phyloP scores from a whole-genome alignment of 208 protist genomes.

The Trypanosoma theileri region DNA sequence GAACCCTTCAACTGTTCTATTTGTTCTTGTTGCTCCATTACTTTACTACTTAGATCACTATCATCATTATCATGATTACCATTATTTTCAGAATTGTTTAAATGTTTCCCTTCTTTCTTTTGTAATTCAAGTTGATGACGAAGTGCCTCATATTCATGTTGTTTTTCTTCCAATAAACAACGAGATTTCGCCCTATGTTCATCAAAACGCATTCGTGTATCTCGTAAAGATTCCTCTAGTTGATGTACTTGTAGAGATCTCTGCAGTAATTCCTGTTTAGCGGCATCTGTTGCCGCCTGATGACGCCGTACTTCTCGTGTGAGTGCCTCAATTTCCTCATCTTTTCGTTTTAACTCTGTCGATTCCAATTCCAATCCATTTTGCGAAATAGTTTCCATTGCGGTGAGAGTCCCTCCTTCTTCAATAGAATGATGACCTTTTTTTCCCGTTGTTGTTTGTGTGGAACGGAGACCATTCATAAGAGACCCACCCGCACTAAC shows the following conservation, averaged over 20 bases:
- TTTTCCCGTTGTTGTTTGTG: too few relatives aligned
- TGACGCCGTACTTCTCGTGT: slow-evolving; percentile 24
- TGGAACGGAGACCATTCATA: too few relatives aligned
- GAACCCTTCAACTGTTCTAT: slow-evolving; percentile 24
- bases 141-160: slow-evolving; percentile 34
- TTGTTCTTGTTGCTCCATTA: slow-evolving; percentile 9
- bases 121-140: slow-evolving; percentile 16
- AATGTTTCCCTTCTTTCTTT: background rate
- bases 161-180: slow-evolving; percentile 23
- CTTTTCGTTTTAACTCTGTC: slow-evolving; percentile 5
- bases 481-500: background rate
- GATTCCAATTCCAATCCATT: slow-evolving; percentile 10
- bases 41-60: background rate
- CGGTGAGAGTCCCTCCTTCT: background rate
- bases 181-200: slow-evolving; percentile 31
- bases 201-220: slow-evolving; percentile 15
- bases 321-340: slow-evolving; percentile 29
- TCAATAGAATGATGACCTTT: slow-evolving; percentile 4
- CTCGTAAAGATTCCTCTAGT: slow-evolving; percentile 25
- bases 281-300: slow-evolving; percentile 30
- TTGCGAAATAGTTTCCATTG: background rate
- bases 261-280: slow-evolving; percentile 32
- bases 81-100: background rate
- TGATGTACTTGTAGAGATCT: slow-evolving; percentile 20
- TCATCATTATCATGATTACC: background rate